Evolutionary conservation across 192 early-diverging fungal species (phyloP), one percentile per base, ranked within the genome.

Genomic region (Kickxella alabastrina): DNA sequence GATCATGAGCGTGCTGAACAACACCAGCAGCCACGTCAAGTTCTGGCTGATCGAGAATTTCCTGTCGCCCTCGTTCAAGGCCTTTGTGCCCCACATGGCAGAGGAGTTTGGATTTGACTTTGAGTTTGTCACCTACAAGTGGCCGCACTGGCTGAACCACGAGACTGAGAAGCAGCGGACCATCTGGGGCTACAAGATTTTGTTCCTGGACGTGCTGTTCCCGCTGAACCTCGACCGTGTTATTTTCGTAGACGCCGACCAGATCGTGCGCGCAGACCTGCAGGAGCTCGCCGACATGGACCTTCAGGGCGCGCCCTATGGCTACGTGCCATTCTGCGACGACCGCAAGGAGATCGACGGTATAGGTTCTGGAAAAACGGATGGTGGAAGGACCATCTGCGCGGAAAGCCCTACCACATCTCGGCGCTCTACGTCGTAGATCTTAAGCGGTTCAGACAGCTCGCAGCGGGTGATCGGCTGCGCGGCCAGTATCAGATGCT

Each of bases 41-140:
- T 99, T 99, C 62, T 99, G 94, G 94, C 83, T 99, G 57, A 96
- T 99, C 60, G 90, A 92, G 60, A 94, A 97, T 76, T 99, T 99
- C 60, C 72, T 97, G 57, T 95, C 92, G 17, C 94, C 97, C 4
- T 87, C 87, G 6, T 99, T 99, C 79, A 95, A 91, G 81, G 80
- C 87, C 23, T 95, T 95, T 63, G 78, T 99, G 5, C 94, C 94
- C 13, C 76, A 87, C 41, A 82, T 99, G 78, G 88, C 94, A 2
- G 66, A 86, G 43, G 82, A 83, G 54, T 92, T 89, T 62, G 82
- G 80, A 12, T 97, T 99, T 66, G 86, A 92, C 34, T 97, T 92
- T 59, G 92, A 97, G 78, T 82, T 97, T 36, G 92, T 99, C 19
- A 96, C 94, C 2, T 98, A 97, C 76, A 96, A 94, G 56, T 99